These are phyloP conservation scores for Candida glucosophila DNA, from an alignment of 1,139 yeast species.

Conservation along the genomic window DNA sequence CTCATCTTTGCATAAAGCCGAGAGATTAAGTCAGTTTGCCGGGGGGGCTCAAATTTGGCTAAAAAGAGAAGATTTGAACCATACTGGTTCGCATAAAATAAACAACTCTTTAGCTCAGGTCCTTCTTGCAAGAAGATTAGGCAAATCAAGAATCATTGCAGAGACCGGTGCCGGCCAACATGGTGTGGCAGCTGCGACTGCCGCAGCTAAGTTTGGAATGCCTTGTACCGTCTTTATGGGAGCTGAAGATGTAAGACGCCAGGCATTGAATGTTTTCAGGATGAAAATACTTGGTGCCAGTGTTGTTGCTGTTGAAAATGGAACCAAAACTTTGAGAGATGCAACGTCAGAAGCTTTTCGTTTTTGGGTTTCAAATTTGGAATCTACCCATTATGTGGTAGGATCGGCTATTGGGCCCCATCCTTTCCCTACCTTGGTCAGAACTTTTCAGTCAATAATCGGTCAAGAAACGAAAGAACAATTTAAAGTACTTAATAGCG, in stretches of 20 bases:
- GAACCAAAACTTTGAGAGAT: conserved; percentile 92
- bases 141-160: conserved; percentile 85
- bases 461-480: conserved; percentile 93
- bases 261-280: conserved; percentile 94
- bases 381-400: conserved; percentile 85
- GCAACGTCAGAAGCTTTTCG: conserved; percentile 98
- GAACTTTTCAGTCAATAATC: conserved; percentile 96
- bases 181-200: conserved; percentile 99
- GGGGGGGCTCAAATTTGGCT: conserved; percentile 98
- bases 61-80: conserved; percentile 95
- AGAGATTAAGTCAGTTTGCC: conserved; percentile 76
- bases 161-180: conserved; percentile 99
- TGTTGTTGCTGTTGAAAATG: conserved; percentile 87
- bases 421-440: conserved; percentile 95
- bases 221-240: conserved; percentile 98
- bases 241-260: conserved; percentile 97
- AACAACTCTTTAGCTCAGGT: conserved; percentile 96
- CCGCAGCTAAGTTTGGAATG: conserved; percentile 95
- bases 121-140: conserved; percentile 82
- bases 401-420: conserved; percentile 99
- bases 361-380: conserved; percentile 84
- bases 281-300: conserved; percentile 95
- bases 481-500: conserved; percentile 67
- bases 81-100: conserved; percentile 96
- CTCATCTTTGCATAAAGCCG: conserved; percentile 84